Percentiles rank a stretch among this genome's conserved stretches.
Conservation (phyloP, 2,329 filamentous ascomycete genomes). For the Claviceps capensis region DNA sequence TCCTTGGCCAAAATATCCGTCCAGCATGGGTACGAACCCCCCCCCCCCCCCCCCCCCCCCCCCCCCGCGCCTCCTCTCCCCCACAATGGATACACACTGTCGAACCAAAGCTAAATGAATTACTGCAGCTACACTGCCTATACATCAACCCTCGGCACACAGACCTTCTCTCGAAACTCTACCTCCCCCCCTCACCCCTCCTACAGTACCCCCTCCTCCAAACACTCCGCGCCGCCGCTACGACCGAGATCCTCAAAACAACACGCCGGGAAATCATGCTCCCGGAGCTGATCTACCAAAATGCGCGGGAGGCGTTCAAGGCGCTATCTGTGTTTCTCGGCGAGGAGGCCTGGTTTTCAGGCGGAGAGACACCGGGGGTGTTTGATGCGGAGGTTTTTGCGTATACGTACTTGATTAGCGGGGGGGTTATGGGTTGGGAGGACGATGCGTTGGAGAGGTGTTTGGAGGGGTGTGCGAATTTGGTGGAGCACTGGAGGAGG, state of each 20-base stretch:
- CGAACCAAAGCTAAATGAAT: conserved; percentile 3
- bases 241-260: conserved; percentile 56
- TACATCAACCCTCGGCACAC: conserved; percentile 64
- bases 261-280: conserved; percentile 26
- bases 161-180: conserved; percentile 54
- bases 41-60: neutral
- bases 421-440: conserved; percentile 41
- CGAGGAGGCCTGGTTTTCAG: conserved; percentile 35
- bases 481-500: conserved; percentile 36
- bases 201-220: conserved; percentile 50
- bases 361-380: conserved; percentile 41
- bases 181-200: conserved; percentile 52
- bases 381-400: conserved; percentile 87
- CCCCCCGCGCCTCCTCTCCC: neutral
- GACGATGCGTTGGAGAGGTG: conserved; percentile 45
- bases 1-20: conserved; percentile 65
- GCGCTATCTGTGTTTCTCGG: conserved; percentile 31
- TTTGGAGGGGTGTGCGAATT: conserved; percentile 41
- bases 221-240: conserved; percentile 60
- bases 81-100: neutral
- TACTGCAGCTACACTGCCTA: conserved; percentile 54
- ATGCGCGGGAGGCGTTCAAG: conserved; percentile 30
- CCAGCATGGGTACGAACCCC: conserved; percentile 59
- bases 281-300: conserved; percentile 24
- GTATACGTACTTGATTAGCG: conserved; percentile 65